phyloP scores from a whole-genome alignment of 768 basidiomycete genomes.

The Russula ochroleuca region DNA sequence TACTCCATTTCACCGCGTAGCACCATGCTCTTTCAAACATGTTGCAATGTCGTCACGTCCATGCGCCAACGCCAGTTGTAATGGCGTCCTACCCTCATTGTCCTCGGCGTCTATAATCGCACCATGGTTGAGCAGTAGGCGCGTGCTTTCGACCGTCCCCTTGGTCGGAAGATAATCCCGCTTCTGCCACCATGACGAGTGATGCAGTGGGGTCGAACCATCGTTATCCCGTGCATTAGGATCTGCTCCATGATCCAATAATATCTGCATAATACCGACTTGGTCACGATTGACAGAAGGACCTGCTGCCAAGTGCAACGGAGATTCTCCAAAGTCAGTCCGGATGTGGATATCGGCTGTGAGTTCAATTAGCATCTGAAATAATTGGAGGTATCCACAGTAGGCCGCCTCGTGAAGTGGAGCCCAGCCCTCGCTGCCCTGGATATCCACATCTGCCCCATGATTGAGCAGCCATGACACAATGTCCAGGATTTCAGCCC shows the following conservation, averaged over 20 bases:
- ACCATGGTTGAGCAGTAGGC: conserved; percentile 1
- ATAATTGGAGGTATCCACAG: background rate
- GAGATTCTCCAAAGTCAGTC: background rate
- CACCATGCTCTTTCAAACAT: no score
- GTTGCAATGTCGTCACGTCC: background rate
- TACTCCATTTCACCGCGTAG: no score
- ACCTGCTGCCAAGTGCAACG: background rate
- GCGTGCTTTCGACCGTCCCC: background rate
- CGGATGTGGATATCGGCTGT: background rate
- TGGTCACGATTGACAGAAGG: background rate
- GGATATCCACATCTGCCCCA: background rate
- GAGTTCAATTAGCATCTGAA: background rate
- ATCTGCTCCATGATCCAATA: background rate
- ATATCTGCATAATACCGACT: background rate
- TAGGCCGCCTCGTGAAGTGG: background rate
- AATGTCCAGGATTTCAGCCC: background rate
- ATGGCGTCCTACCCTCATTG: background rate
- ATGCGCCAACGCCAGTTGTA: background rate
- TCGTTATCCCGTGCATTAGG: background rate
- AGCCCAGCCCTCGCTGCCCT: fast-evolving
- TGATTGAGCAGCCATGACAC: background rate
- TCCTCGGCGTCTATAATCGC: background rate
- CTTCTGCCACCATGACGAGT: background rate
- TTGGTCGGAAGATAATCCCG: fast-evolving
- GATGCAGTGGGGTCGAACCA: background rate